Evolutionary conservation across 2,329 filamentous ascomycete species (phyloP).

Genomic region (Botrytis cinerea): DNA sequence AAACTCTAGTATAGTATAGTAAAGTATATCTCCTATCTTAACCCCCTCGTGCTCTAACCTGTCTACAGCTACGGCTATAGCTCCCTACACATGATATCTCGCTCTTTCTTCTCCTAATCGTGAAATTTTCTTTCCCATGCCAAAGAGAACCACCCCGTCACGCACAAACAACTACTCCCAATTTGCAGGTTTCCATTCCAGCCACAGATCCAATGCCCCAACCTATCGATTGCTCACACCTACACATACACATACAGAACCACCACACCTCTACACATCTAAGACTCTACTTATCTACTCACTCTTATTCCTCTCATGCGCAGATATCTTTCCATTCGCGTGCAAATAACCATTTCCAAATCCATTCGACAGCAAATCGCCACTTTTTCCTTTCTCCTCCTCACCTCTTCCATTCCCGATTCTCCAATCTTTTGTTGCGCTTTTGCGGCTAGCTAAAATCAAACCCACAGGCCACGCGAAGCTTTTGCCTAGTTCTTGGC

Average conservation of each 20-base stretch:
- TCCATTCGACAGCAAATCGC: constrained; percentile 11
- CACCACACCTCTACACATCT: neutral
- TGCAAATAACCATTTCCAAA: constrained; percentile 10
- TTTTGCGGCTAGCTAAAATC: constrained; percentile 25
- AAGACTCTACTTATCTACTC: neutral
- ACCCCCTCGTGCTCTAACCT: too few species aligned
- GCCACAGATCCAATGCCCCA: neutral
- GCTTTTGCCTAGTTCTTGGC: constrained; percentile 32
- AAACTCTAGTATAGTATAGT: too few species aligned
- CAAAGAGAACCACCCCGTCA: neutral
- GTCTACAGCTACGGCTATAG: too few species aligned
- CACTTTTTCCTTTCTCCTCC: neutral
- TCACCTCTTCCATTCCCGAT: neutral
- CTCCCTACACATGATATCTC: too few species aligned
- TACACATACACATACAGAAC: too few species aligned
- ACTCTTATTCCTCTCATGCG: neutral
- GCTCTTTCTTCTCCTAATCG: too few species aligned
- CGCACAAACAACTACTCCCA: neutral
- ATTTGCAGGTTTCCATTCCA: neutral
- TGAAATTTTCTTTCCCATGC: neutral
- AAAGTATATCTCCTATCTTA: too few species aligned
- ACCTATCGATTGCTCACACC: neutral
- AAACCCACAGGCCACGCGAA: constrained; percentile 40
- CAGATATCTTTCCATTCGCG: constrained; percentile 23
- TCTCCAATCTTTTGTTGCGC: neutral